Evolutionary conservation across 1,284 basidiomycete genomes (phyloP).

Genomic region (Irpex lacteus): DNA sequence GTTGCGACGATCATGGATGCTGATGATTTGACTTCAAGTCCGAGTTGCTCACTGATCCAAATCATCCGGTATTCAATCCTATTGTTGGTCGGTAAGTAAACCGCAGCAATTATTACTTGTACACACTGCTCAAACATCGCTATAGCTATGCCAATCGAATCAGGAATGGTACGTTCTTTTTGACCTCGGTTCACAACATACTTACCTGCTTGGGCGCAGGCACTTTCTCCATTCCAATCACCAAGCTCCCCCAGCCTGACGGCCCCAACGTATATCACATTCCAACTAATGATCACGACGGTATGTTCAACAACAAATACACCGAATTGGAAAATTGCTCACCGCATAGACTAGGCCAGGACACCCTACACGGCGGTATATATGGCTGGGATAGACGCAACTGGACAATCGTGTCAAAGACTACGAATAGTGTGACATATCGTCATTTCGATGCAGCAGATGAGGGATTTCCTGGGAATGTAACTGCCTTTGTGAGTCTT

Average conservation of each 20-base stretch:
- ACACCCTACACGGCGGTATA: conserved; percentile 53
- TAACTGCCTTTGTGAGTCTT: conserved; percentile 40
- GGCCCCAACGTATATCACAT: conserved; percentile 49
- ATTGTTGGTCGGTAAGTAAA: conserved; percentile 43
- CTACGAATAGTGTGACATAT: conserved; percentile 46
- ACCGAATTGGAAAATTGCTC: not conserved
- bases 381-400: conserved; percentile 54
- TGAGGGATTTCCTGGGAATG: conserved; percentile 54
- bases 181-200: not conserved
- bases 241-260: conserved; percentile 42
- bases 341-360: conserved; percentile 27
- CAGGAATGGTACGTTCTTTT: conserved; percentile 38
- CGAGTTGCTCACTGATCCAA: conserved; percentile 41
- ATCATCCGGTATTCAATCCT: conserved; percentile 48
- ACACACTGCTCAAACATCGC: not conserved
- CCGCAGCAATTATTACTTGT: not conserved
- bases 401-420: conserved; percentile 46
- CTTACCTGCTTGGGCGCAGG: conserved; percentile 27
- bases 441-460: conserved; percentile 48
- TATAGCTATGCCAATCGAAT: conserved; percentile 47
- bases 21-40: conserved; percentile 26
- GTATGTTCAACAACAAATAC: conserved; percentile 17
- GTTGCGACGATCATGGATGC: not conserved
- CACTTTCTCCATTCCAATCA: conserved; percentile 54
- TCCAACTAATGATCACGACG: conserved; percentile 46